Conservation (phyloP, 1,139 yeast species). For the Candida tropicalis region DNA sequence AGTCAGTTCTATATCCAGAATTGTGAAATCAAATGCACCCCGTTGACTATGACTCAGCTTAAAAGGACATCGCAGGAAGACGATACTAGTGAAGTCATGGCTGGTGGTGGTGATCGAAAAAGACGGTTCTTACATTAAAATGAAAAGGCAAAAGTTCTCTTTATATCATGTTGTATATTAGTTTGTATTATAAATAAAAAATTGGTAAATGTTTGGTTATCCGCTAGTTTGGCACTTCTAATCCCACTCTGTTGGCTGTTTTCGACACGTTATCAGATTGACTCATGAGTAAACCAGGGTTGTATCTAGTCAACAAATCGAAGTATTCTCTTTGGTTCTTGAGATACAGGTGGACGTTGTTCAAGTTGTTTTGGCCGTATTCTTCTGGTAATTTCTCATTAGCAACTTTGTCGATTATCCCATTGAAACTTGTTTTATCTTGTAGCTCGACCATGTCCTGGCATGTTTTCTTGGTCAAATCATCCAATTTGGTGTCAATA, state of each 20-base stretch:
- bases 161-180: slow-evolving; percentile 1
- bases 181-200: slow-evolving; percentile 8
- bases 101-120: slow-evolving; percentile 20
- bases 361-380: slow-evolving; percentile 31
- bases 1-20: slow-evolving; percentile 44
- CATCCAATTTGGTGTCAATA: slow-evolving; percentile 25
- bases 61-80: slow-evolving; percentile 35
- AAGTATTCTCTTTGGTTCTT: slow-evolving; percentile 75
- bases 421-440: slow-evolving; percentile 11
- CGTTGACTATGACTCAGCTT: slow-evolving; percentile 21
- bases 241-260: slow-evolving; percentile 86
- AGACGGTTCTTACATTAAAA: slow-evolving; percentile 15
- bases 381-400: slow-evolving; percentile 7
- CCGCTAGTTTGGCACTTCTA: slow-evolving; percentile 36
- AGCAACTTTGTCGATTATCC: slow-evolving; percentile 17
- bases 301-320: slow-evolving; percentile 80
- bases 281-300: slow-evolving; percentile 78
- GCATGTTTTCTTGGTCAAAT: neutral
- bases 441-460: slow-evolving; percentile 9
- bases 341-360: slow-evolving; percentile 57
- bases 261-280: slow-evolving; percentile 76
- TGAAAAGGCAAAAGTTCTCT: neutral
- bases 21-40: slow-evolving; percentile 26
- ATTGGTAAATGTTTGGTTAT: neutral
- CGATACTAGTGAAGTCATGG: slow-evolving; percentile 15